Evolutionary conservation across 768 basidiomycete genomes (phyloP).

Genomic region (Terana coerulea): DNA sequence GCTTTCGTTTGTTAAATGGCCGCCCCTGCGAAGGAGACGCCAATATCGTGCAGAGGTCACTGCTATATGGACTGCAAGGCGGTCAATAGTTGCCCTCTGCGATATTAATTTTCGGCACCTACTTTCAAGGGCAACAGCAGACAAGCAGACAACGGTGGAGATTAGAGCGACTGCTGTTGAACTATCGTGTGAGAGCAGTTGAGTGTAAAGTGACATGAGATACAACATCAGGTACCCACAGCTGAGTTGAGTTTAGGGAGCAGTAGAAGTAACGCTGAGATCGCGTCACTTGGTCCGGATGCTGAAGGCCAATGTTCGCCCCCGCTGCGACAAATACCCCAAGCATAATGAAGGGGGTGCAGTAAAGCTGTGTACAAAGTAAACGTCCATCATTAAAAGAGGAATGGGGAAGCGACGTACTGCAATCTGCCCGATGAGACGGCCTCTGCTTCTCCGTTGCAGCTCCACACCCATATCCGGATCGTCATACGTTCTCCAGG

Average conservation of each 20-base stretch:
- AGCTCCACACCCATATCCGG: background rate
- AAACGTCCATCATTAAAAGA: background rate
- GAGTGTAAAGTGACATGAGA: background rate
- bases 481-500: slow-evolving; percentile 7
- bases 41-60: slow-evolving; percentile 14
- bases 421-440: background rate
- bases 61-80: slow-evolving; percentile 14
- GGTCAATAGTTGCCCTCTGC: background rate
- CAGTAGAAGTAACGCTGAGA: slow-evolving; percentile 26
- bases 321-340: slow-evolving; percentile 12
- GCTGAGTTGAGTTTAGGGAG: slow-evolving; percentile 19
- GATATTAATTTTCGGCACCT: background rate
- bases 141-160: slow-evolving; percentile 20
- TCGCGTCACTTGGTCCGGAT: slow-evolving; percentile 21
- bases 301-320: slow-evolving; percentile 17
- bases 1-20: slow-evolving; percentile 11
- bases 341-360: slow-evolving; percentile 16
- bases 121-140: slow-evolving; percentile 20
- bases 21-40: slow-evolving; percentile 16
- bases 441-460: background rate
- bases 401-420: background rate
- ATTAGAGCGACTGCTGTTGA: slow-evolving; percentile 17
- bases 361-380: slow-evolving; percentile 12
- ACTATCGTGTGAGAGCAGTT: slow-evolving; percentile 3
- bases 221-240: slow-evolving; percentile 15